Evolutionary conservation across 2,329 filamentous ascomycete species (phyloP), one percentile per base, ranked within the genome.

Genomic region (Teratosphaeria nubilosa): DNA sequence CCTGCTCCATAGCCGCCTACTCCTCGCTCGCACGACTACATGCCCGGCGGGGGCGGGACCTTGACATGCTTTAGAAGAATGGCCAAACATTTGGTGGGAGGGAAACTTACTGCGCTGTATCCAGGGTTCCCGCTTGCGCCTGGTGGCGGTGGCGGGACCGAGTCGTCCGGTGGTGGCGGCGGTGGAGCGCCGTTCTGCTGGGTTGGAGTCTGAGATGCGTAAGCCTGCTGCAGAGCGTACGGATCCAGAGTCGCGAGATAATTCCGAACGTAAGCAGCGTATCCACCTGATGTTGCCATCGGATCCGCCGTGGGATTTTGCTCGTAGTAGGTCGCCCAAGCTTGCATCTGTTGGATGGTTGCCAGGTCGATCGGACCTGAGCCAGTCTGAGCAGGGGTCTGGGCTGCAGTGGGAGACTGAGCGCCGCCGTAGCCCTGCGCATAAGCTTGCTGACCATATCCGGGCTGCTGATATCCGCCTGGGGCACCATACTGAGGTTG

Each of bases 281-380:
- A 55, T 57, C 92, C 92, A 62, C 92, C 92, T 66, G 94, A 96
- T 9, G 88, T 85, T 50, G 90, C 90, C 72, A 96, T 96, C 0
- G 91, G 92, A 68, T 96, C 90, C 62, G 82, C 78, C 62, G 80
- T 80, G 61, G 91, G 92, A 73, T 95, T 94, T 71, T 91, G 87
- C 2, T 88, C 86, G 71, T 95, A 95, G 69, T 92, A 88, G 20
- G 87, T 84, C 56, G 84, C 84, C 71, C 94, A 94, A 66, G 95
- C 88, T 56, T 77, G 62, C 52, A 64, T 63, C 57, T 66, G 63
- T 37, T 61, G 51, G 14, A 31, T 53, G 16, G 52, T 22, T 4
- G 11, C 30, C 16, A 20, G 61, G 37, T 65, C 59, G 14, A 61
- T 64, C 30, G 66, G 62, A 25, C 61, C 55, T 31, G 61, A 60